Conservation (phyloP, 2,329 filamentous ascomycete species). For the Dothistroma septosporum region DNA sequence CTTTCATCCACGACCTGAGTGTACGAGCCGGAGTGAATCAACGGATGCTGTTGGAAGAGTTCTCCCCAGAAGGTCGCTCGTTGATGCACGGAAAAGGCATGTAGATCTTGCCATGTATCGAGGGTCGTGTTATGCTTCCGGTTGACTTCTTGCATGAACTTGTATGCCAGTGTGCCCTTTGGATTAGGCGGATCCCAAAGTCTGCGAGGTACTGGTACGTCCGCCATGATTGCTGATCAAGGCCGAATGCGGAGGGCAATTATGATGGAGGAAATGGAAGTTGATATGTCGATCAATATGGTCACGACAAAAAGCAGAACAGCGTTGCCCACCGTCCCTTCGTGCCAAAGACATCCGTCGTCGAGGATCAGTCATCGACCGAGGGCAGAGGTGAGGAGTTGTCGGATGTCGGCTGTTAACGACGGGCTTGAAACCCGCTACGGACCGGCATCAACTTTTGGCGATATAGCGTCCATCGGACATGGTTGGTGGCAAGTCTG, state of each 20-base stretch:
- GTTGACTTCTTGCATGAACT: conserved; percentile 65
- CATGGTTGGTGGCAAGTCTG: neutral
- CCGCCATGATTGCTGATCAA: conserved; percentile 11
- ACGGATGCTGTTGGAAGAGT: conserved; percentile 56
- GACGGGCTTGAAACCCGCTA: neutral
- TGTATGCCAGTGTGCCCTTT: conserved; percentile 57
- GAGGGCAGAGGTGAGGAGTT: neutral
- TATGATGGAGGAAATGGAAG: too few species aligned
- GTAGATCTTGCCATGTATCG: conserved; percentile 65
- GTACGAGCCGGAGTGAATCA: conserved; percentile 59
- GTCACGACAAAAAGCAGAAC: neutral
- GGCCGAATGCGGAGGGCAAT: neutral
- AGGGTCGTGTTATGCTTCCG: conserved; percentile 53
- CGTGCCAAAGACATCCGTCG: neutral
- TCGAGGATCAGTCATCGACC: neutral
- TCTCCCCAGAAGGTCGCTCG: conserved; percentile 63
- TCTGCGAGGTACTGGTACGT: conserved; percentile 37
- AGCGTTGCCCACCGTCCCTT: neutral
- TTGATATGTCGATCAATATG: neutral
- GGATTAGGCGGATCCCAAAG: conserved; percentile 43
- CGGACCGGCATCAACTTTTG: neutral
- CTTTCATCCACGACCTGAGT: conserved; percentile 61
- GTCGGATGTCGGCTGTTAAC: neutral
- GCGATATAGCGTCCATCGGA: neutral
- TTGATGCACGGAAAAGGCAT: conserved; percentile 62